Evolutionary conservation across 2,329 filamentous ascomycete species (phyloP), one percentile per base, ranked within the genome.

Genomic region (Sporothrix inflata): DNA sequence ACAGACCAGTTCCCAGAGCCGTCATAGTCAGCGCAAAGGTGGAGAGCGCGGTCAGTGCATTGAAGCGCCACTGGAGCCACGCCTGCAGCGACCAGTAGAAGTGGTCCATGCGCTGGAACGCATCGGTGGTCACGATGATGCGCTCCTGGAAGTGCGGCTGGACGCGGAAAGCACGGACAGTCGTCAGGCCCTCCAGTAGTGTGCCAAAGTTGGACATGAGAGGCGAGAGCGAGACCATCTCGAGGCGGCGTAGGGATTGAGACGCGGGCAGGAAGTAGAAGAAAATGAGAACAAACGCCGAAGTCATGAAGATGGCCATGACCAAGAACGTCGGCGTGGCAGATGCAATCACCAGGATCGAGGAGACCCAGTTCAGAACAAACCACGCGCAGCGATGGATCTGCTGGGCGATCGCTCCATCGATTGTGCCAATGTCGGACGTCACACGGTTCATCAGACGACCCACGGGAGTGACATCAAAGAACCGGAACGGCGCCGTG

Each of bases 91-190:
- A 92, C 92, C 94, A 97, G 82, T 97, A 97, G 82, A 97, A 97
- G 79, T 98, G 94, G 77, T 98, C 94, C 87, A 97, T 96, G 79
- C 94, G 94, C 79, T 97, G 94, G 78, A 97, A 97, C 21, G 90
- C 90, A 78, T 97, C 94, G 0, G 94, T 94, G 0, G 94, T 94
- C 1, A 86, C 84, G 45, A 98, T 91, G 69, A 97, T 93, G 68
- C 90, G 88, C 74, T 90, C 87, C 78, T 97, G 93, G 78, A 97
- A 97, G 69, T 92, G 90, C 4, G 87, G 83, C 76, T 97, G 91
- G 0, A 91, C 93, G 66, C 87, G 89, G 79, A 97, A 95, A 0
- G 94, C 94, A 57, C 93, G 89, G 27, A 98, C 94, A 0, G 94
- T 97, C 0, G 92, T 94, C 9, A 98, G 83, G 0, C 94, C 94